phyloP scores from a whole-genome alignment of 83 land plant genomes.

The Thuja plicata region DNA sequence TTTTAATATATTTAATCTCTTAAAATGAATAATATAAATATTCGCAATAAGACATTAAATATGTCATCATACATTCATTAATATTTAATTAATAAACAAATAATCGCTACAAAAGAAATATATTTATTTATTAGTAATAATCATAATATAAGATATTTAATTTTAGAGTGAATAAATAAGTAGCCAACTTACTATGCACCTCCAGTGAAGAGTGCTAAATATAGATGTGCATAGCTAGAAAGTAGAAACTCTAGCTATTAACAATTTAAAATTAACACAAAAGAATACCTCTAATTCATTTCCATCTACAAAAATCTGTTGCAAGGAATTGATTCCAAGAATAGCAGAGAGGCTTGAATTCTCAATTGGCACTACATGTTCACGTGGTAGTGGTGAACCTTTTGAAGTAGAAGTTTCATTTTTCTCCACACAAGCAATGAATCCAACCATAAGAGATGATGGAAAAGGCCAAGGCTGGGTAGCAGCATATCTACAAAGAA shows the following conservation, averaged over 20 bases:
- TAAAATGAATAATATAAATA: no score
- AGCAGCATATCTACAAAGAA: slow-evolving; percentile 33
- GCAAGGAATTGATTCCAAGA: slow-evolving; percentile 23
- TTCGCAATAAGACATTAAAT: no score
- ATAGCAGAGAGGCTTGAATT: slow-evolving; percentile 18
- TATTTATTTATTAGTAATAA: no score
- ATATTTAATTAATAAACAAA: no score
- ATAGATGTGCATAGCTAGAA: neutral
- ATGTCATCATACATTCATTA: no score
- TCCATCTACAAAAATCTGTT: slow-evolving; percentile 25
- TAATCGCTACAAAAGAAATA: no score
- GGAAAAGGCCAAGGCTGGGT: slow-evolving; percentile 60
- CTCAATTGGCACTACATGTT: slow-evolving; percentile 20
- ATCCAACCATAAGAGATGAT: slow-evolving; percentile 53
- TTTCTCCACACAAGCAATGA: slow-evolving; percentile 29
- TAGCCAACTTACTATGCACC: neutral
- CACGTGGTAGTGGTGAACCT: neutral
- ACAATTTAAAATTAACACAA: neutral
- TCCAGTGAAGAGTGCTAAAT: neutral
- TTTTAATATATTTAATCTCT: no score
- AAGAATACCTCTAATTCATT: slow-evolving; percentile 38
- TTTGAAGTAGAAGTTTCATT: slow-evolving; percentile 4
- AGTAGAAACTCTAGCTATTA: neutral
- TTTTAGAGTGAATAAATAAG: no score
- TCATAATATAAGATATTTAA: no score